These are phyloP conservation scores for Pleodorina starrii DNA, from an alignment of 139 green algal genomes.

Conservation along the genomic window DNA sequence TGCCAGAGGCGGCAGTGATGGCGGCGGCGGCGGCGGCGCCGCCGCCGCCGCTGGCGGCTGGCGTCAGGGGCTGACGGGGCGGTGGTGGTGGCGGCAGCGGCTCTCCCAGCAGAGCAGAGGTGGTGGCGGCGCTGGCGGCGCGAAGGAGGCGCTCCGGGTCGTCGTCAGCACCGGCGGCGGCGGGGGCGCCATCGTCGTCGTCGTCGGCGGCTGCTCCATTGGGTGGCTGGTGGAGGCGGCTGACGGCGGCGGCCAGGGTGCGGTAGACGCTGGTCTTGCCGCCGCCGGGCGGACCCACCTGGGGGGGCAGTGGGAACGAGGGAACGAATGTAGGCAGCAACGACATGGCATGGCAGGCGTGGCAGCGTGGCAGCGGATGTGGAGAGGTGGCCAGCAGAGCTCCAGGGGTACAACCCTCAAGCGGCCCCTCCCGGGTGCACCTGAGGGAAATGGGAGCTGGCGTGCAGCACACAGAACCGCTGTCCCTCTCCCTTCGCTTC, in stretches of 20 bases:
- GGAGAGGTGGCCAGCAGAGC: no score
- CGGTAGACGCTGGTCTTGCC: constrained; percentile 81
- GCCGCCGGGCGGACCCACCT: constrained; percentile 74
- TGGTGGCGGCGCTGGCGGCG: background rate
- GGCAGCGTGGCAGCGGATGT: no score
- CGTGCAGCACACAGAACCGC: no score
- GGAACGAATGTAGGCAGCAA: no score
- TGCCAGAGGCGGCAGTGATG: background rate
- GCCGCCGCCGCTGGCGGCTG: no score
- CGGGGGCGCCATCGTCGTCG: background rate
- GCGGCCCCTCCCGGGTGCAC: no score
- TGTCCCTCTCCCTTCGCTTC: no score
- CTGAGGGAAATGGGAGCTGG: no score
- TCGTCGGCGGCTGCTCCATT: background rate
- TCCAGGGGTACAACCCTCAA: no score
- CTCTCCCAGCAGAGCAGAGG: background rate
- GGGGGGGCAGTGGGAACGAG: no score
- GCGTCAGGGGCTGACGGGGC: background rate
- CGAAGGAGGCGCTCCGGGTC: background rate
- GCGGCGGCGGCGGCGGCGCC: background rate
- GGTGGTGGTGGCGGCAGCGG: background rate
- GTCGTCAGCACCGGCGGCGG: background rate
- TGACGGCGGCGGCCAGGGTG: constrained; percentile 69
- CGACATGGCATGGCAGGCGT: no score
- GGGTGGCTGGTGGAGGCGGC: constrained; percentile 36